Evolutionary conservation across 108 stramenopile species (phyloP).

Genomic region (Pseudonitzschia delicatissima): DNA sequence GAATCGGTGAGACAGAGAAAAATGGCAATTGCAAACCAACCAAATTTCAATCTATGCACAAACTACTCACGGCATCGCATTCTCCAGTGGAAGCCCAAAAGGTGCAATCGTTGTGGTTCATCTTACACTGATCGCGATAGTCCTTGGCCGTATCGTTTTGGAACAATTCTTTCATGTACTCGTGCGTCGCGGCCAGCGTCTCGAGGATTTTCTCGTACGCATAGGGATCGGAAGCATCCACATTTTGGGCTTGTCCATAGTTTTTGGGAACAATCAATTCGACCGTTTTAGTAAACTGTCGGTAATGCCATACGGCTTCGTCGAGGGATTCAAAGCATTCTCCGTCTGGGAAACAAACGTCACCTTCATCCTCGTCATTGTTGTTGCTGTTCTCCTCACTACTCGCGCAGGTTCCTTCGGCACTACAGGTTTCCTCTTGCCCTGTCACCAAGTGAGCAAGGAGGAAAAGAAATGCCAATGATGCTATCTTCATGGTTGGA

Average conservation of each 20-base stretch:
- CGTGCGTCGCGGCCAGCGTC: slow-evolving; percentile 25
- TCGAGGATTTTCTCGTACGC: slow-evolving; percentile 1
- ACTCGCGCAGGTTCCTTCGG: background rate
- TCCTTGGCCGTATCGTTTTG: slow-evolving; percentile 17
- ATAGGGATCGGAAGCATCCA: background rate
- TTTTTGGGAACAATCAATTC: background rate
- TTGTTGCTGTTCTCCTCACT: background rate
- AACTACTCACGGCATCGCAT: slow-evolving; percentile 10
- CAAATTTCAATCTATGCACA: no score
- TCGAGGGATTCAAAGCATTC: background rate
- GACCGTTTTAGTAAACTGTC: no score
- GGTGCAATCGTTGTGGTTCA: slow-evolving; percentile 54
- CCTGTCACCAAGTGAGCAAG: no score
- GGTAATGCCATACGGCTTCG: background rate
- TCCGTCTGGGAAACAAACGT: slow-evolving; percentile 12
- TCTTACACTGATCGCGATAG: slow-evolving; percentile 44
- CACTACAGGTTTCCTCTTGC: no score
- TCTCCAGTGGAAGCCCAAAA: slow-evolving; percentile 22
- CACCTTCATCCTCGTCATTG: no score
- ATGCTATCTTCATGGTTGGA: no score
- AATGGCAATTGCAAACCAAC: background rate
- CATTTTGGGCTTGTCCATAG: background rate
- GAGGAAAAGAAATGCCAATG: no score
- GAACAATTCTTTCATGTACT: slow-evolving; percentile 46
- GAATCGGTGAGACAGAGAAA: no score